Percentiles rank a stretch among this genome's conserved stretches.
Conservation (phyloP, 164 flowering plant species). For the Vitis vinifera region DNA sequence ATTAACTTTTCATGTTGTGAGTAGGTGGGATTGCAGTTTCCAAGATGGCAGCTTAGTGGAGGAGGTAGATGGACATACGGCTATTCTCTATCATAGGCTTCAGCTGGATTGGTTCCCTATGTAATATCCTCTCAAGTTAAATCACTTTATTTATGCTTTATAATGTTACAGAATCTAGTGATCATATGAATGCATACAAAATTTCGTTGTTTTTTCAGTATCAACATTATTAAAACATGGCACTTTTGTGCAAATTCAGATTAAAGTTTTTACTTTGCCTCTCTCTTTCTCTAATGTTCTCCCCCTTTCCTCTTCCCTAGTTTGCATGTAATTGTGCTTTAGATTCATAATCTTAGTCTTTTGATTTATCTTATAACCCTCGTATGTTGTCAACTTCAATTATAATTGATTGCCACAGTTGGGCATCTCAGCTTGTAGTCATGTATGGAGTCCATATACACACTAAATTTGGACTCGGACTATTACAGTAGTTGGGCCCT, state of each 20-base stretch:
- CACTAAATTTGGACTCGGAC: neutral
- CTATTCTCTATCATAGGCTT: slow-evolving; percentile 89
- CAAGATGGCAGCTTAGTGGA: slow-evolving; percentile 97
- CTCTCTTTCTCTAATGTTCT: no score
- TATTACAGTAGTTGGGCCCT: no score
- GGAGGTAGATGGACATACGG: slow-evolving; percentile 99
- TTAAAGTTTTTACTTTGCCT: no score
- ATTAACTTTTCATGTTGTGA: slow-evolving; percentile 12
- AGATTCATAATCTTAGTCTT: no score
- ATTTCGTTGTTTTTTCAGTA: neutral
- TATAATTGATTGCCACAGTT: no score
- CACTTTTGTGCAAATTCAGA: no score
- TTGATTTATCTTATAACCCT: no score
- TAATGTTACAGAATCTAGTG: neutral
- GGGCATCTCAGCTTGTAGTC: neutral
- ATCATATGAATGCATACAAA: neutral
- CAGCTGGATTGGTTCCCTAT: slow-evolving; percentile 97
- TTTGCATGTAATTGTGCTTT: no score
- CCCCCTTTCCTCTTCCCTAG: no score
- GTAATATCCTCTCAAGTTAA: slow-evolving; percentile 42
- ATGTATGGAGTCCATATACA: neutral
- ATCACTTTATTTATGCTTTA: neutral
- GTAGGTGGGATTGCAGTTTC: slow-evolving; percentile 99
- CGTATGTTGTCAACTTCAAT: no score
- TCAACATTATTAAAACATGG: no score